Evolutionary conservation across 1,139 yeast genomes (phyloP), one percentile per base, ranked within the genome.

Genomic region (Suhomyces bribrorum): DNA sequence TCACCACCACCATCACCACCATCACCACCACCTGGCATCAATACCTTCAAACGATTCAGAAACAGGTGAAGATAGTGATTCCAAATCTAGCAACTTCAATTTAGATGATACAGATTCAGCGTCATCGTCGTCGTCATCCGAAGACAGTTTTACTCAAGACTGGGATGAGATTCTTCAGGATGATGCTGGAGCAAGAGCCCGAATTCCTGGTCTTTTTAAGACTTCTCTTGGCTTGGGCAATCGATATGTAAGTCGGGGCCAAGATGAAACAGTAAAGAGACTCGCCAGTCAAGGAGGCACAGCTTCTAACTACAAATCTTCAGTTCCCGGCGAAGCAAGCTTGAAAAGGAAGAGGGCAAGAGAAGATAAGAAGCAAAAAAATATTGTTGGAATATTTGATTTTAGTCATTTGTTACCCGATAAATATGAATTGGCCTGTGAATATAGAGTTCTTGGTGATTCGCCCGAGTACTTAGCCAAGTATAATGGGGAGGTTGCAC

Each of bases 401-500:
- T 84, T 84, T 56, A 66, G 77, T 17, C 76, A 83, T 53, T 62
- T 89, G 37, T 72, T 89, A 30, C 96, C 96, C 0, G 85, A 89
- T 20, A 81, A 84, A 46, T 73, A 76, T 55, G 89, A 85, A 40
- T 63, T 90, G 32, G 97, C 96, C 0, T 66, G 75, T 23, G 92
- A 85, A 47, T 90, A 89, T 57, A 67, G 81, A 32, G 76, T 88
- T 1, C 61, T 81, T 37, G 95, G 94, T 1, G 83, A 73, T 14
- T 56, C 79, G 1, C 85, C 94, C 0, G 82, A 78, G 35, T 75
- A 69, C 23, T 61, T 87, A 34, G 89, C 95, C 0, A 61, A 66
- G 7, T 79, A 83, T 55, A 90, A 90, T 56, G 77, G 88, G 3
- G 64, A 65, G n/a, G 83, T 89, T 1, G 95, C 97, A 0, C 68